Base-by-base conservation (phyloP, 2,329 filamentous ascomycete genomes). In the Aaosphaeria pasadenensis region DNA sequence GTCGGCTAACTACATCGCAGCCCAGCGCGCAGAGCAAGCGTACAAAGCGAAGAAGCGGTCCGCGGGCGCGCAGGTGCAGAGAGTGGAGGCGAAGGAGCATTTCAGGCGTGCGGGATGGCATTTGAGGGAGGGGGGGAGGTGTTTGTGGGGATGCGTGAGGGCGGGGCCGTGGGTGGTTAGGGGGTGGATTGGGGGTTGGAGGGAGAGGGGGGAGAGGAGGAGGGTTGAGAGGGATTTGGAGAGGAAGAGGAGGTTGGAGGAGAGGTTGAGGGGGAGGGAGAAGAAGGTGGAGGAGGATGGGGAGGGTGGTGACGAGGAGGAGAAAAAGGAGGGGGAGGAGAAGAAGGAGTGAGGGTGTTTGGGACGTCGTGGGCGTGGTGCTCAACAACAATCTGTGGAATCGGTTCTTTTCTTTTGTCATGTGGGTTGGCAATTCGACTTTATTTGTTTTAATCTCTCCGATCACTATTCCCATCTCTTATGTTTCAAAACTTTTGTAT, bases 201-300 rank as follows among this genome's bases (percentile, higher is more conserved):
- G 53, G 44, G 46, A 45, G n/a, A 56, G 55, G 11, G 49, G 55
- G 79, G 71, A 76, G 52, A 64, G 58, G 61, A 55, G 79, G 70
- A 66, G 73, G 64, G 69, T 82, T 36, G 17, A 24, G 17, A 36
- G 33, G 33, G 33, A 9, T 9, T 36, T 36, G 33, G 33, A 36
- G 33, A 36, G 33, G 33, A 36, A 36, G 33, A 36, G 33, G 33
- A 36, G 33, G 33, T 36, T 36, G 33, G 33, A 79, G 55, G 68
- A 68, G 43, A 66, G 63, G 50, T 80, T 79, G 47, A 24, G 17
- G 43, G 41, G 24, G 24, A 33, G 24, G 30, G 42, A 42, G 48
- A 36, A 49, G 52, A 47, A 46, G 30, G 46, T 41, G 44, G 30
- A 43, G 39, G 44, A 45, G 41, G 31, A 24, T 39, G 41, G 30